phyloP scores from a whole-genome alignment of 805 yeast genomes.

The Wickerhamiella sorbophila region DNA sequence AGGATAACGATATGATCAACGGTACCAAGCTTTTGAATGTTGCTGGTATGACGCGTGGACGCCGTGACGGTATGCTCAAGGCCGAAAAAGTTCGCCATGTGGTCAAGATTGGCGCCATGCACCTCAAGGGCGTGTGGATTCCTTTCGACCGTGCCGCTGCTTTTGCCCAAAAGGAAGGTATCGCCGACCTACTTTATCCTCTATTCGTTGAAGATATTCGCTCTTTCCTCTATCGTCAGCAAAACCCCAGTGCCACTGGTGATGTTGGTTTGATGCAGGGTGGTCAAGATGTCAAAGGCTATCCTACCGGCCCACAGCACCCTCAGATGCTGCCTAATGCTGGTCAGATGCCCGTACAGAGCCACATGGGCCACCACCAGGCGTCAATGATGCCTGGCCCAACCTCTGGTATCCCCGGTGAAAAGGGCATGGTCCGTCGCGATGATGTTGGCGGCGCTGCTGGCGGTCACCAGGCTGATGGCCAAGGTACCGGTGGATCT shows the following conservation, averaged over 20 bases:
- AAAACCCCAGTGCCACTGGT: conserved; percentile 7
- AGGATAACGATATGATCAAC: conserved; percentile 78
- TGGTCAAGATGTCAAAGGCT: not conserved
- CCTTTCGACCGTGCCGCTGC: conserved; percentile 73
- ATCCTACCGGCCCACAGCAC: conserved; percentile 4
- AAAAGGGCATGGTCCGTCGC: not conserved
- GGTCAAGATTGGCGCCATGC: conserved; percentile 78
- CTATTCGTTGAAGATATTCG: conserved; percentile 57
- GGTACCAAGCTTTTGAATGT: conserved; percentile 76
- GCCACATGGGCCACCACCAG: not conserved
- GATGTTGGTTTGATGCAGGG: conserved; percentile 1
- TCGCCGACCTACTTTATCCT: conserved; percentile 54
- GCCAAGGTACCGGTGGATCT: not conserved
- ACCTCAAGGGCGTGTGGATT: conserved; percentile 81
- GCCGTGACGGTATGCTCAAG: conserved; percentile 77
- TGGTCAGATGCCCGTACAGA: not conserved
- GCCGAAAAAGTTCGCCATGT: conserved; percentile 66
- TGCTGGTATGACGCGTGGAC: conserved; percentile 75
- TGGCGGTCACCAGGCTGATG: not conserved
- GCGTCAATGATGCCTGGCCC: not conserved
- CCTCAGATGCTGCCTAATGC: conserved; percentile 2
- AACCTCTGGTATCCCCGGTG: not conserved
- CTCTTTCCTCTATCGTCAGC: conserved; percentile 11
- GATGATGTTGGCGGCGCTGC: not conserved
- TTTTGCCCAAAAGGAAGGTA: conserved; percentile 68